Percentiles rank a stretch among this genome's conserved stretches.
Conservation (phyloP, 2,329 filamentous ascomycete species). For the Lasiodiplodia sp. region DNA sequence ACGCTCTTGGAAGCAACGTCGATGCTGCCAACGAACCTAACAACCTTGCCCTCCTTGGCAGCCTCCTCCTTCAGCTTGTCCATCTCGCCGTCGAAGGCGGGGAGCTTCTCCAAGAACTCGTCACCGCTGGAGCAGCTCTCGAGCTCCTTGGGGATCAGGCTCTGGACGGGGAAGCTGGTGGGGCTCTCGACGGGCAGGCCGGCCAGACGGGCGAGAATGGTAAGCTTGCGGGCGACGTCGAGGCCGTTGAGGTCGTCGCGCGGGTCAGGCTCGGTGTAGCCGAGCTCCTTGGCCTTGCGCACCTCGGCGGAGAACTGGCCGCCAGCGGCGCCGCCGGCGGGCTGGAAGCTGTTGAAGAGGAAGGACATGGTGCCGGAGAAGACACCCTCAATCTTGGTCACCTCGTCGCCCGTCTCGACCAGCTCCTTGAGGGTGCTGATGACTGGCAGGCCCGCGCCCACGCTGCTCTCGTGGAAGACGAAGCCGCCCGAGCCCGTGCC, state of each 20-base stretch:
- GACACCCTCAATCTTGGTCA: constrained; percentile 93
- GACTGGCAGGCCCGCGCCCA: constrained; percentile 90
- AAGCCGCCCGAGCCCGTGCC: constrained; percentile 68
- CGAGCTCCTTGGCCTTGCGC: constrained; percentile 87
- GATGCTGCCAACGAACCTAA: constrained; percentile 92
- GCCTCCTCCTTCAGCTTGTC: constrained; percentile 85
- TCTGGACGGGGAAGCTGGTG: constrained; percentile 91
- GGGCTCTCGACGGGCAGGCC: constrained; percentile 84
- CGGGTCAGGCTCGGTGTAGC: constrained; percentile 90
- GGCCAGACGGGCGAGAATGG: constrained; percentile 86
- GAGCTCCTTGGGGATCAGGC: constrained; percentile 86
- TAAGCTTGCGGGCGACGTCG: constrained; percentile 94
- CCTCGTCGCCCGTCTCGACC: constrained; percentile 90
- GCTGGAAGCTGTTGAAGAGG: constrained; percentile 96
- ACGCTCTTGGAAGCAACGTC: constrained; percentile 82
- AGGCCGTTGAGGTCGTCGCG: constrained; percentile 86
- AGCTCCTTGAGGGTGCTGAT: constrained; percentile 93
- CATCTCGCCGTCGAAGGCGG: constrained; percentile 88
- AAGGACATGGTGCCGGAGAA: constrained; percentile 99
- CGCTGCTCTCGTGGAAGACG: constrained; percentile 93
- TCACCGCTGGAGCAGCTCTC: constrained; percentile 78
- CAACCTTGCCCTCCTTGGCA: constrained; percentile 85
- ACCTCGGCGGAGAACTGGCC: constrained; percentile 87
- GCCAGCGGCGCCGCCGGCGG: constrained; percentile 75
- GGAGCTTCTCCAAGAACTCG: constrained; percentile 83